Evolutionary conservation across 768 basidiomycete species (phyloP).

Genomic region (Macrolepiota albuminosa): DNA sequence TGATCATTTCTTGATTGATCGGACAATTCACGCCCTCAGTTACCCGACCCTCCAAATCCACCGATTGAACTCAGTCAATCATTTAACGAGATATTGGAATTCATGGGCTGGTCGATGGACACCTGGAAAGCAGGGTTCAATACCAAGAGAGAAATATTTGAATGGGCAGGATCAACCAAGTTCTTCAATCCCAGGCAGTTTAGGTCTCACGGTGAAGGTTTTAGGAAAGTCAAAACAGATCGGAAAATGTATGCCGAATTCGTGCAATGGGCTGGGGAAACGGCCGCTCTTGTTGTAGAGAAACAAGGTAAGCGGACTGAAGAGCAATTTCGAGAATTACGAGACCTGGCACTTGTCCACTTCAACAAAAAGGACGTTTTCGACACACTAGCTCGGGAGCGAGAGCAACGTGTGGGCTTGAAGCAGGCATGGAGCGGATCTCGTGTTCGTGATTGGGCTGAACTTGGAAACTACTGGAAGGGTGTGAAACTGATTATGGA

Average conservation of each 20-base stretch:
- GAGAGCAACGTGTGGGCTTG: conserved; percentile 24
- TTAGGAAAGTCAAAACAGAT: conserved; percentile 39
- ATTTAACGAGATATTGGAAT: conserved; percentile 45
- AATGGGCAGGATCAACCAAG: conserved; percentile 52
- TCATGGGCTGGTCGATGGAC: conserved; percentile 54
- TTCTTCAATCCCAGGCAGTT: conserved; percentile 46
- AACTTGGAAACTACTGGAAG: conserved; percentile 39
- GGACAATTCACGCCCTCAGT: conserved; percentile 15
- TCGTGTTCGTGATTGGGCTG: conserved; percentile 51
- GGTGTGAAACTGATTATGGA: conserved; percentile 43
- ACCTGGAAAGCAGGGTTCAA: conserved; percentile 51
- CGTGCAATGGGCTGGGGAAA: conserved; percentile 40
- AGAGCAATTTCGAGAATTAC: conserved; percentile 16
- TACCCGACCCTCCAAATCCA: conserved; percentile 36
- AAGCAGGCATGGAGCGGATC: conserved; percentile 47
- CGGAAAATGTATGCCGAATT: conserved; percentile 64
- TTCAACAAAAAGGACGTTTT: conserved; percentile 50
- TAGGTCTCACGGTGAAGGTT: conserved; percentile 28
- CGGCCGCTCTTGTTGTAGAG: conserved; percentile 8
- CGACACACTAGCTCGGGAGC: conserved; percentile 30
- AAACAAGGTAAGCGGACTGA: conserved; percentile 3
- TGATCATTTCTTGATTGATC: background rate
- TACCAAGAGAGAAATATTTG: conserved; percentile 50
- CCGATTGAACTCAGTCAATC: conserved; percentile 44
- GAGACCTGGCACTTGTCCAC: conserved; percentile 42